Conservation (phyloP, 257 asterid species). For the Rehmannia glutinosa region DNA sequence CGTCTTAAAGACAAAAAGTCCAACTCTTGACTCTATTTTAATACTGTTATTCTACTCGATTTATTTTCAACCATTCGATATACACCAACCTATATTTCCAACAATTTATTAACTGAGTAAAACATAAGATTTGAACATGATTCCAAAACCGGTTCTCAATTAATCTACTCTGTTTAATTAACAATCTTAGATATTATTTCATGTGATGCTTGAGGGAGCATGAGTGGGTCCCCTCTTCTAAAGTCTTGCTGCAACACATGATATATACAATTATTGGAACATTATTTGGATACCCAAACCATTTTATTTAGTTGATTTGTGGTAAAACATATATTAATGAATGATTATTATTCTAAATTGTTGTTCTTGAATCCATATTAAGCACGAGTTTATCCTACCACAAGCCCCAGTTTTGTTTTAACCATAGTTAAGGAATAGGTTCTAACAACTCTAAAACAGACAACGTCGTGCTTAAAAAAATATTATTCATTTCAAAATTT, state of each 20-base stretch:
- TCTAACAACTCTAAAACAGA: too few relatives aligned
- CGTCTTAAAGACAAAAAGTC: too few relatives aligned
- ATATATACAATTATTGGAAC: conserved; percentile 10
- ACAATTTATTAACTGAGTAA: conserved; percentile 19
- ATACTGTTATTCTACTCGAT: too few relatives aligned
- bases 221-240: conserved; percentile 22
- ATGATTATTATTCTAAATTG: too few relatives aligned
- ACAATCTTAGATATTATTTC: neutral
- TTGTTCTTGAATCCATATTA: neutral
- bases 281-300: too few relatives aligned
- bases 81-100: too few relatives aligned
- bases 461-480: too few relatives aligned
- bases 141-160: conserved; percentile 23
- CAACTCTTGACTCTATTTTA: too few relatives aligned
- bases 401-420: neutral
- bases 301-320: too few relatives aligned
- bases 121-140: conserved; percentile 20
- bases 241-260: conserved; percentile 1
- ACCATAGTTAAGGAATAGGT: neutral
- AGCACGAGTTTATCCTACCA: conserved; percentile 18
- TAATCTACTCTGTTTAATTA: conserved; percentile 8
- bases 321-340: too few relatives aligned
- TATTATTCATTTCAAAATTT: too few relatives aligned
- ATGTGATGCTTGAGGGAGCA: conserved; percentile 4
- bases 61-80: too few relatives aligned